phyloP scores from a whole-genome alignment of 2,329 filamentous ascomycete genomes.

The Colletotrichum gigasporum region DNA sequence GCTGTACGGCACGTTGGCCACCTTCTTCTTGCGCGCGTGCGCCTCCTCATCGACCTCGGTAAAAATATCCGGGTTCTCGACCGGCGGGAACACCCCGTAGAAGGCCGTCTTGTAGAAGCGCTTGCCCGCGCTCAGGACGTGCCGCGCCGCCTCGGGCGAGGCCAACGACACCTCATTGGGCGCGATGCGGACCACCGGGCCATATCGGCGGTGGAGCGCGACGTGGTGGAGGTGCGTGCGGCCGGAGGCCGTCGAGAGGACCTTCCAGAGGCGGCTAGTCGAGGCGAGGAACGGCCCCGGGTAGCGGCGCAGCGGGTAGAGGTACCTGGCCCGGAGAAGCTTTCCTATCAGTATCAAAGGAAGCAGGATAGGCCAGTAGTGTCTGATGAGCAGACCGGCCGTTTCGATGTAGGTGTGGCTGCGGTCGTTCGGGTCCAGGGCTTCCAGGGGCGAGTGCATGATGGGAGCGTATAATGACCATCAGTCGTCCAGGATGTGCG shows the following conservation, averaged over 20 bases:
- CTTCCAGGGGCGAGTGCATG: not conserved
- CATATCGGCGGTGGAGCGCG: constrained; percentile 46
- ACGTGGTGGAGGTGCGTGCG: constrained; percentile 54
- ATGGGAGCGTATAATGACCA: not conserved
- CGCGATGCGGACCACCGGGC: constrained; percentile 42
- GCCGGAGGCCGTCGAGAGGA: constrained; percentile 47
- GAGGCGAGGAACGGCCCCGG: constrained; percentile 77
- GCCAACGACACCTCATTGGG: constrained; percentile 43
- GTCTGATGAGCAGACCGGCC: not conserved
- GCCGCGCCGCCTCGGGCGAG: constrained; percentile 47
- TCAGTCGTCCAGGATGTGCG: not conserved
- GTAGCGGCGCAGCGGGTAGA: constrained; percentile 72
- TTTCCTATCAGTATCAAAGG: constrained; percentile 46
- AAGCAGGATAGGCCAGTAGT: constrained; percentile 53
- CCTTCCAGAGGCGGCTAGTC: constrained; percentile 51
- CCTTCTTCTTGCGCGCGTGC: constrained; percentile 65
- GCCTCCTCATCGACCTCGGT: constrained; percentile 63
- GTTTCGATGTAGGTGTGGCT: constrained; percentile 5
- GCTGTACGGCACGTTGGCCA: constrained; percentile 60
- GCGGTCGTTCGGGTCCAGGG: not conserved
- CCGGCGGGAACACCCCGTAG: constrained; percentile 63
- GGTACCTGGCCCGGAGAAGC: constrained; percentile 56
- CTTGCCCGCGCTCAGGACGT: constrained; percentile 58
- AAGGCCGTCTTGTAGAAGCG: constrained; percentile 63
- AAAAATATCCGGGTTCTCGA: constrained; percentile 67